Evolutionary conservation across 495 filamentous ascomycete genomes (phyloP).

Genomic region (Penicillium dipodomyicola): DNA sequence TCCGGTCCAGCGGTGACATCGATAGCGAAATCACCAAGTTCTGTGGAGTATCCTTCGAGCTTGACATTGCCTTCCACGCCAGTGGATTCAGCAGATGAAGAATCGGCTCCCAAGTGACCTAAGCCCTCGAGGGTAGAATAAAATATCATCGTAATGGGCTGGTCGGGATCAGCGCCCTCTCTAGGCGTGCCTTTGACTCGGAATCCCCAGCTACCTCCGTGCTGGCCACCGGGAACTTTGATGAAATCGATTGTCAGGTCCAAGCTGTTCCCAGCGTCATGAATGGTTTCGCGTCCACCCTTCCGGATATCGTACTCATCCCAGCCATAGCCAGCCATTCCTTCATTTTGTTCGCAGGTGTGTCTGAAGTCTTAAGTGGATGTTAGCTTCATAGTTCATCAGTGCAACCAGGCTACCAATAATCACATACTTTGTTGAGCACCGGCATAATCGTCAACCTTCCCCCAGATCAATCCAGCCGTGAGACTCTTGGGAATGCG

Average conservation of each 20-base stretch:
- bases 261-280: conserved; percentile 80
- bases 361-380: conserved; percentile 71
- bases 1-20: conserved; percentile 68
- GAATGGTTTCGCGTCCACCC: conserved; percentile 85
- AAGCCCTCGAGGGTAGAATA: conserved; percentile 78
- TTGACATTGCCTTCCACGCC: conserved; percentile 73
- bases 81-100: conserved; percentile 44
- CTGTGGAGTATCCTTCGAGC: conserved; percentile 68
- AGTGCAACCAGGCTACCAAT: background rate
- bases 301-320: conserved; percentile 87
- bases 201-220: conserved; percentile 91
- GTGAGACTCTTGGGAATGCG: conserved; percentile 81
- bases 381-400: conserved; percentile 4
- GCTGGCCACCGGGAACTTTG: conserved; percentile 82
- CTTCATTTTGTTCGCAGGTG: conserved; percentile 93
- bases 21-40: conserved; percentile 82
- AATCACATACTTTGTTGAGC: conserved; percentile 74
- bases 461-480: conserved; percentile 85
- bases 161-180: conserved; percentile 58
- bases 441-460: conserved; percentile 74
- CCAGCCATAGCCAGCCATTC: conserved; percentile 96
- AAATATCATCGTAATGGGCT: conserved; percentile 77
- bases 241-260: conserved; percentile 92
- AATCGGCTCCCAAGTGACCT: conserved; percentile 60
- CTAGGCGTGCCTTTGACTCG: conserved; percentile 79